phyloP scores from a whole-genome alignment of 768 basidiomycete genomes.

The Podaxis carcinomalis region DNA sequence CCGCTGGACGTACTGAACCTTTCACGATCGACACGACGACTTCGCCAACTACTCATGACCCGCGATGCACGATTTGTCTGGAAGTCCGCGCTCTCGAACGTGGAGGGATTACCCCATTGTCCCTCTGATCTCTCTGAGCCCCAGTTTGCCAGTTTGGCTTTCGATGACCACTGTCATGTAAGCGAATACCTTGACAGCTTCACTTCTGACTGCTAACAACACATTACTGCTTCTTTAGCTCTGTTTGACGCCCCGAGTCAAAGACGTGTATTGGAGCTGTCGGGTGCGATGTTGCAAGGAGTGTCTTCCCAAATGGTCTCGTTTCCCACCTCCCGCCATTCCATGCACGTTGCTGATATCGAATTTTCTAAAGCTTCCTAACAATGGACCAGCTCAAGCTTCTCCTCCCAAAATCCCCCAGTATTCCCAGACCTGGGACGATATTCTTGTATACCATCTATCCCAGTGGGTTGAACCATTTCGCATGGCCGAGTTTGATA shows the following conservation, averaged over 20 bases:
- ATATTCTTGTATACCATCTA: constrained; percentile 27
- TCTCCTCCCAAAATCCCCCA: constrained; percentile 21
- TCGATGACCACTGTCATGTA: constrained; percentile 42
- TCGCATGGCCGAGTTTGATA: background rate
- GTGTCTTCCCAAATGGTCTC: constrained; percentile 30
- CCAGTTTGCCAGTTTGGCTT: constrained; percentile 41
- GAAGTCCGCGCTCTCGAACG: constrained; percentile 27
- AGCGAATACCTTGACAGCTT: constrained; percentile 12
- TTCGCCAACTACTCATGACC: constrained; percentile 36
- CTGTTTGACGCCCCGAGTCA: constrained; percentile 26
- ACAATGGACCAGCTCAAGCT: constrained; percentile 23
- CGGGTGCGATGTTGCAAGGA: constrained; percentile 32
- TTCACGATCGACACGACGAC: constrained; percentile 35
- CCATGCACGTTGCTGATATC: background rate
- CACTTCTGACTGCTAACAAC: background rate
- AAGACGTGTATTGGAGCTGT: constrained; percentile 31
- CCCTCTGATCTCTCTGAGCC: constrained; percentile 41
- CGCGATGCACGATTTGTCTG: constrained; percentile 32
- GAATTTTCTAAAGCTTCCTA: constrained; percentile 22
- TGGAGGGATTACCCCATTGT: constrained; percentile 34
- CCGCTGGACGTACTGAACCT: constrained; percentile 44
- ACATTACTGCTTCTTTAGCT: constrained; percentile 20
- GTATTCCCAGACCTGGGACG: constrained; percentile 21
- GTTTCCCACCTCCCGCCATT: background rate
- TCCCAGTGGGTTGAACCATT: constrained; percentile 18